Evolutionary conservation across 495 filamentous ascomycete genomes (phyloP), one percentile per base, ranked within the genome.

Genomic region (Delitschia confertaspora): DNA sequence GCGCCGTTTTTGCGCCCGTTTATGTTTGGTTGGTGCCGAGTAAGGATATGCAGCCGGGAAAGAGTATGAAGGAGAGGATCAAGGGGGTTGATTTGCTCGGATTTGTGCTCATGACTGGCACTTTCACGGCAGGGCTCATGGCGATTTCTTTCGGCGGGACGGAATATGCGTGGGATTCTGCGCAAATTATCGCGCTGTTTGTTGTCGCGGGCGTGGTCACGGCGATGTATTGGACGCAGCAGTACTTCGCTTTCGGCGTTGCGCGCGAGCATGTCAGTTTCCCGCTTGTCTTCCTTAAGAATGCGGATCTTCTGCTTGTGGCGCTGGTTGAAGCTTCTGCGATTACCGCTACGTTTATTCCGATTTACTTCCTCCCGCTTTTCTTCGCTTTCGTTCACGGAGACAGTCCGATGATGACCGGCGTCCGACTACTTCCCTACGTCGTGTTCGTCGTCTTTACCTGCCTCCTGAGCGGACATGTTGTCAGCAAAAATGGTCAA

Each of bases 351-450:
- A 35, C 65, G 30, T 67, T 67, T 50, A 54, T 72, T 33, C 48
- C 61, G 7, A 53, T 68, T 37, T 72, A 69, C 45, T 68, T 65
- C 34, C 32, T 53, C 21, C 50, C 50, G 10, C n/a, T 47, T 4
- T 53, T 31, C 26, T 81, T 80, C 58, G 73, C 77, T 44, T 81
- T 81, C 55, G 67, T 67, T 0, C 62, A 61, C 14, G 59, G 54
- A 19, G 73, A 79, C 49, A 54, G 51, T 0, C 66, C 73, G 5
- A 56, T 78, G 9, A 46, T 60, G 31, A 61, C 76, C 1, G 75
- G 66, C 2, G 70, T 80, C 1, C 66, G 72, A 5, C 63, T 81
- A 2, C 65, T 83, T 3, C 78, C 80, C 2, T 78, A 72, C 39
- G 65, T 81, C 35, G 54, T 27, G 11, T 11, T 29, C 16, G 17